Evolutionary conservation across 345 rosid species (phyloP).

Genomic region (Salix suchowensis): DNA sequence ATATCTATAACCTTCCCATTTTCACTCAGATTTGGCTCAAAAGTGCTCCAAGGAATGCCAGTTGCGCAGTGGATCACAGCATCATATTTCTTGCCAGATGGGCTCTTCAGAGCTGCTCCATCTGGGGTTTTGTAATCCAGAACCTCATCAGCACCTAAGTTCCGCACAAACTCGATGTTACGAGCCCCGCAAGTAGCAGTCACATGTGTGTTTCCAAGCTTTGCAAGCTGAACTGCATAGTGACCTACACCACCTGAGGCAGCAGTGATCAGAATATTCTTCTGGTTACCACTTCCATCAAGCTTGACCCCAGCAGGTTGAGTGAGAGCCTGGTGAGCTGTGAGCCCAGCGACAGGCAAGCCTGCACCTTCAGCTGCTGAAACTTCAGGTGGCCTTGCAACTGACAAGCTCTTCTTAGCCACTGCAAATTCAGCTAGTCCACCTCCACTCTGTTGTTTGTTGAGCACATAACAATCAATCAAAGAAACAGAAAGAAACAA

Average conservation of each 20-base stretch:
- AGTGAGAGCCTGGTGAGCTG: constrained; percentile 25
- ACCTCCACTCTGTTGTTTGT: constrained; percentile 12
- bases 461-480: no score
- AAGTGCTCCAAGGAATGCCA: constrained; percentile 18
- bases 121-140: constrained; percentile 26
- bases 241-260: constrained; percentile 30
- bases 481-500: no score
- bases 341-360: constrained; percentile 22
- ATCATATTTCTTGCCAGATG: constrained; percentile 24
- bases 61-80: constrained; percentile 24
- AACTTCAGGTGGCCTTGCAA: constrained; percentile 23
- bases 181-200: constrained; percentile 27
- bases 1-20: constrained; percentile 21
- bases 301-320: constrained; percentile 22
- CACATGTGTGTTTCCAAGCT: constrained; percentile 24
- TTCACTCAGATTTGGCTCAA: constrained; percentile 18
- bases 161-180: constrained; percentile 17
- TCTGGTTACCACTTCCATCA: constrained; percentile 10
- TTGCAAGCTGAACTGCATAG: constrained; percentile 23
- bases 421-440: constrained; percentile 18
- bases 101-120: constrained; percentile 25
- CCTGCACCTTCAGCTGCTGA: constrained; percentile 24
- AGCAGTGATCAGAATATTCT: constrained; percentile 22
- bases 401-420: constrained; percentile 13
- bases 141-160: constrained; percentile 23